These are phyloP conservation scores for Corymbia calophylla DNA, from an alignment of 441 rosid species.

Conservation along the genomic window DNA sequence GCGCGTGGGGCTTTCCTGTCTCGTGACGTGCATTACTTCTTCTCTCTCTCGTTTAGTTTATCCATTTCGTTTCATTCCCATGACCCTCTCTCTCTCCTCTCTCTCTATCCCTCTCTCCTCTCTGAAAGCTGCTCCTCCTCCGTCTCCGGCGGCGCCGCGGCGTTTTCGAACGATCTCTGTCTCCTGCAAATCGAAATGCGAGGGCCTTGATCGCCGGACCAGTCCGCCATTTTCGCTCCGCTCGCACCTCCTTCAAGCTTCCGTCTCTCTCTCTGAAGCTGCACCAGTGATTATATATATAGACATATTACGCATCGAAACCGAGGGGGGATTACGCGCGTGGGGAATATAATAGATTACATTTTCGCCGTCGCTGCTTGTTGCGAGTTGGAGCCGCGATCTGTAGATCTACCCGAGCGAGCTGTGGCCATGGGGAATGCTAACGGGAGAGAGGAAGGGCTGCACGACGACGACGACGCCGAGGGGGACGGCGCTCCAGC, in stretches of 20 bases:
- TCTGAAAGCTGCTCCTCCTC: background rate
- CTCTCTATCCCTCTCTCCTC: background rate
- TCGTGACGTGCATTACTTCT: background rate
- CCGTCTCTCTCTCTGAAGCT: background rate
- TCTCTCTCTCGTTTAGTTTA: background rate
- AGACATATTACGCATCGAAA: background rate
- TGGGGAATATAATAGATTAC: background rate
- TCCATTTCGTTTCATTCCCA: background rate
- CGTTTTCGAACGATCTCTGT: background rate
- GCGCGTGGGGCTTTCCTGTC: background rate
- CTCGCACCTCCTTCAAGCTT: background rate
- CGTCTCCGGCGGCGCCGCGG: background rate
- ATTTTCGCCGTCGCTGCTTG: background rate
- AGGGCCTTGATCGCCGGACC: background rate
- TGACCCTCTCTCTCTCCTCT: background rate
- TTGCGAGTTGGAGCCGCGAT: background rate
- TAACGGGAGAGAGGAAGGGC: slow-evolving; percentile 45
- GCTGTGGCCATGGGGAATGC: slow-evolving; percentile 54
- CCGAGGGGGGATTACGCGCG: background rate
- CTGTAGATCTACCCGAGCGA: slow-evolving; percentile 1
- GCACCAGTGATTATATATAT: background rate
- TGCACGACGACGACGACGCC: background rate
- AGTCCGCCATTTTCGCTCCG: background rate
- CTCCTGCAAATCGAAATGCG: background rate
- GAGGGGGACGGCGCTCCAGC: slow-evolving; percentile 13